Conservation (phyloP, 2,329 filamentous ascomycete genomes). For the Rutstroemia sp. region DNA sequence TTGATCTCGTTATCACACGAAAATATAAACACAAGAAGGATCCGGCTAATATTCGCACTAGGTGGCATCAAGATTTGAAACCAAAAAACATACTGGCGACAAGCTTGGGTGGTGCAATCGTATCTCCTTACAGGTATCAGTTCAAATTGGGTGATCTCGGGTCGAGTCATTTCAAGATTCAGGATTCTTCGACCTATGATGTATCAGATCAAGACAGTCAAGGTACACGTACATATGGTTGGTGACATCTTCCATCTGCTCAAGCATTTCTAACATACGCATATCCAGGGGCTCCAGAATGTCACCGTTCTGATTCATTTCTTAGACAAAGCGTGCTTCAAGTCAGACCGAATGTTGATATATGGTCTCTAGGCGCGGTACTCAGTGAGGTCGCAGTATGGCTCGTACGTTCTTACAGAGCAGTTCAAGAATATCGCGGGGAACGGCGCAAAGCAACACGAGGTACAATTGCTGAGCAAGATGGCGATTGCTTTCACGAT, state of each 20-base stretch:
- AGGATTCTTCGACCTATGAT: background rate
- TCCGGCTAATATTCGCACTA: conserved; percentile 12
- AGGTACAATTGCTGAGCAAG: conserved; percentile 9
- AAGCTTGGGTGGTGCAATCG: conserved; percentile 15
- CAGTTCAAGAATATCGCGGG: conserved; percentile 21
- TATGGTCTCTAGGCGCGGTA: conserved; percentile 31
- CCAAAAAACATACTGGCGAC: conserved; percentile 28
- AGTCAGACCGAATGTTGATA: conserved; percentile 21
- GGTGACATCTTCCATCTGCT: background rate
- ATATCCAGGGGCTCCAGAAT: conserved; percentile 29
- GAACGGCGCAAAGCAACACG: conserved; percentile 16
- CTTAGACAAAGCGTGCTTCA: conserved; percentile 4
- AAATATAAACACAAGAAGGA: background rate
- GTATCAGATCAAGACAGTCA: conserved; percentile 4
- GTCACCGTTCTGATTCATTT: conserved; percentile 14
- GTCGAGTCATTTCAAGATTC: conserved; percentile 9
- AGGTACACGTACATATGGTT: conserved; percentile 16
- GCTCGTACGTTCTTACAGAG: conserved; percentile 23
- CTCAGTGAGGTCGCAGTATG: conserved; percentile 27
- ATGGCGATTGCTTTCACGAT: conserved; percentile 29
- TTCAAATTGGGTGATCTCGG: conserved; percentile 30
- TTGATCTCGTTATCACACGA: background rate
- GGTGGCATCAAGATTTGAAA: no score
- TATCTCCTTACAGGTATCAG: conserved; percentile 15
- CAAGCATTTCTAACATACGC: conserved; percentile 2